Evolutionary conservation across 1,284 basidiomycete genomes (phyloP).

Genomic region (Heterobasidion parviporum): DNA sequence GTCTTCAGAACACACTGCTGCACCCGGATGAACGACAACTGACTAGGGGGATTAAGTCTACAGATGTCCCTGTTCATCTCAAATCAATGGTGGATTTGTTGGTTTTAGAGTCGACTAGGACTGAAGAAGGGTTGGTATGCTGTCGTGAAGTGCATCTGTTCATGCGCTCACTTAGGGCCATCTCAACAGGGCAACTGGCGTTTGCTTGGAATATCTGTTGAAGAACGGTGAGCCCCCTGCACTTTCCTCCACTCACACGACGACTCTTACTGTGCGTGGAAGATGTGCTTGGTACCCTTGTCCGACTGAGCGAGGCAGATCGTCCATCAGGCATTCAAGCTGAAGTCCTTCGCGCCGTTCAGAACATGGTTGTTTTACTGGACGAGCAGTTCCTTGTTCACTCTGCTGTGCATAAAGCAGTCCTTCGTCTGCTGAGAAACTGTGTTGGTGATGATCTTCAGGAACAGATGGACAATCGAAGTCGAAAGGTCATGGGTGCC

Average conservation of each 20-base stretch:
- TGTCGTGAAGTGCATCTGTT: slow-evolving; percentile 1
- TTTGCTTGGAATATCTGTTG: slow-evolving; percentile 85
- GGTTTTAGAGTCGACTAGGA: slow-evolving; percentile 77
- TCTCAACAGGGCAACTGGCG: slow-evolving; percentile 63
- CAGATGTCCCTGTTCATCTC: slow-evolving; percentile 72
- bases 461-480: slow-evolving; percentile 72
- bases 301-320: slow-evolving; percentile 77
- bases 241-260: not conserved
- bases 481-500: slow-evolving; percentile 66
- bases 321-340: slow-evolving; percentile 81
- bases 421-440: slow-evolving; percentile 77
- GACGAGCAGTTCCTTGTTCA: slow-evolving; percentile 91
- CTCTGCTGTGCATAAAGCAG: slow-evolving; percentile 83
- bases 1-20: slow-evolving; percentile 58
- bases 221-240: slow-evolving; percentile 61
- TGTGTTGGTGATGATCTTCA: slow-evolving; percentile 90
- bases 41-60: slow-evolving; percentile 72
- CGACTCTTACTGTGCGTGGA: not conserved
- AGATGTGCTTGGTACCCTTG: slow-evolving; percentile 83
- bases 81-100: slow-evolving; percentile 83
- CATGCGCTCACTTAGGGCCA: slow-evolving; percentile 1
- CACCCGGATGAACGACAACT: slow-evolving; percentile 80
- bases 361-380: slow-evolving; percentile 82
- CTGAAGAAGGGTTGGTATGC: slow-evolving; percentile 72
- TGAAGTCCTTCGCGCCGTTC: slow-evolving; percentile 75